These are phyloP conservation scores for Cladophialophora immunda DNA, from an alignment of 2,329 filamentous ascomycete genomes.

Conservation along the genomic window DNA sequence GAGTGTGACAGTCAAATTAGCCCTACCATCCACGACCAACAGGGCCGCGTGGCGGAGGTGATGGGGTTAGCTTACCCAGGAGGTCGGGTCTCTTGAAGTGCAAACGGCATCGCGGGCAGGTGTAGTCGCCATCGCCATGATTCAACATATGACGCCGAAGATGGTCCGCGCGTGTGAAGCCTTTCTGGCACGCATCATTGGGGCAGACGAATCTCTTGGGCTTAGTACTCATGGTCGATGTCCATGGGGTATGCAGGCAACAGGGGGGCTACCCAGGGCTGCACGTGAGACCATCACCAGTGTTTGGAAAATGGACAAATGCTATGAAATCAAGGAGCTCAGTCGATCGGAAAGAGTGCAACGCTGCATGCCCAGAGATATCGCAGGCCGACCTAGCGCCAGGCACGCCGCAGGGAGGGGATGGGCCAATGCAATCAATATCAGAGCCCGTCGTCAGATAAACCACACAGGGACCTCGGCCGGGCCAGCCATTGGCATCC, in stretches of 20 bases:
- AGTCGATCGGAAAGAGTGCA: too few species aligned
- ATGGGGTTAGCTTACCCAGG: constrained; percentile 54
- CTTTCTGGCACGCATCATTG: constrained; percentile 56
- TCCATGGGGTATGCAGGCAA: neutral
- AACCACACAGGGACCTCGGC: neutral
- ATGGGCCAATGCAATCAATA: too few species aligned
- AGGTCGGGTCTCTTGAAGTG: constrained; percentile 70
- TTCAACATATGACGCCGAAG: constrained; percentile 63
- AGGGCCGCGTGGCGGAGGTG: constrained; percentile 9
- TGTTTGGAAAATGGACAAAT: neutral
- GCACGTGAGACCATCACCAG: neutral
- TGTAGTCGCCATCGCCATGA: constrained; percentile 62
- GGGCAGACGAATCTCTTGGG: constrained; percentile 24
- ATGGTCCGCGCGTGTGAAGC: constrained; percentile 66
- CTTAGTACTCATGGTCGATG: constrained; percentile 1
- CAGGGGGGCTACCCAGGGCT: neutral
- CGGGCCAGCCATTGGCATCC: neutral
- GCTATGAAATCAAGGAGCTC: neutral
- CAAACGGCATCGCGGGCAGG: constrained; percentile 66
- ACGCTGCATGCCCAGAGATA: neutral
- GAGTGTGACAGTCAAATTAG: constrained; percentile 37
- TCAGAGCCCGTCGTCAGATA: neutral
- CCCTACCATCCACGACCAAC: neutral
- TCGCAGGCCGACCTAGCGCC: neutral
- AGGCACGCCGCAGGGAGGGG: neutral